Evolutionary conservation across 495 filamentous ascomycete species (phyloP).

Genomic region (Trichoderma erinaceum): DNA sequence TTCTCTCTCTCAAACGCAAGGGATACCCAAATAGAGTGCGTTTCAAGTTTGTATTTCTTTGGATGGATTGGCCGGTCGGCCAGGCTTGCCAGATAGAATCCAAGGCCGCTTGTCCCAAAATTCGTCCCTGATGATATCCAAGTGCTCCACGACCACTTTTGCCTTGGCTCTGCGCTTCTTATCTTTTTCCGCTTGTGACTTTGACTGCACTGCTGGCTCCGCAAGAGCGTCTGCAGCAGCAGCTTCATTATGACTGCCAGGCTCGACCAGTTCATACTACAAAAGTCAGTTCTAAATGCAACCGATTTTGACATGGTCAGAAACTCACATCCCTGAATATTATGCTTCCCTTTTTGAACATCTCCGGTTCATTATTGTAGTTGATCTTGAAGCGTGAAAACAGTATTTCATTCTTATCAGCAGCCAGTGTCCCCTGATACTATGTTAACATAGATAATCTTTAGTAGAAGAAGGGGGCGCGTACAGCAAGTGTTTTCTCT

Average conservation of each 20-base stretch:
- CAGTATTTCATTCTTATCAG: slow-evolving; percentile 93
- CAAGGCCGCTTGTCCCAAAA: slow-evolving; percentile 88
- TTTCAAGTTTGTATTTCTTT: slow-evolving; percentile 37
- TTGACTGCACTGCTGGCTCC: slow-evolving; percentile 50
- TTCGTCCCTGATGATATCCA: slow-evolving; percentile 88
- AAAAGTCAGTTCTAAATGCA: slow-evolving; percentile 17
- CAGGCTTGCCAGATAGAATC: slow-evolving; percentile 69
- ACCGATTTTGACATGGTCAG: background rate
- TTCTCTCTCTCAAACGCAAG: background rate
- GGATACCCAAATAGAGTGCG: slow-evolving; percentile 10
- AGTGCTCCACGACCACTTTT: slow-evolving; percentile 69
- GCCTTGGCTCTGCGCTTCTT: slow-evolving; percentile 70
- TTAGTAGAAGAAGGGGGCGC: slow-evolving; percentile 13
- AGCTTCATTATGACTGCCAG: slow-evolving; percentile 33
- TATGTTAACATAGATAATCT: slow-evolving; percentile 17
- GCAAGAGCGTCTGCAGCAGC: slow-evolving; percentile 33
- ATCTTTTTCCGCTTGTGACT: slow-evolving; percentile 71
- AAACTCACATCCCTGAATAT: slow-evolving; percentile 70
- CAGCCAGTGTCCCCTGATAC: slow-evolving; percentile 65
- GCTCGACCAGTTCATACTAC: slow-evolving; percentile 51
- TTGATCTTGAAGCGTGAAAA: slow-evolving; percentile 87
- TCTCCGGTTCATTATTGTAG: slow-evolving; percentile 92
- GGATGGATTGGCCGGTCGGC: slow-evolving; percentile 60
- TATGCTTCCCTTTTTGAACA: slow-evolving; percentile 89
- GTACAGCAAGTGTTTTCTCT: slow-evolving; percentile 67